phyloP scores from a whole-genome alignment of 2,329 filamentous ascomycete genomes.

The Fusarium sacchari region DNA sequence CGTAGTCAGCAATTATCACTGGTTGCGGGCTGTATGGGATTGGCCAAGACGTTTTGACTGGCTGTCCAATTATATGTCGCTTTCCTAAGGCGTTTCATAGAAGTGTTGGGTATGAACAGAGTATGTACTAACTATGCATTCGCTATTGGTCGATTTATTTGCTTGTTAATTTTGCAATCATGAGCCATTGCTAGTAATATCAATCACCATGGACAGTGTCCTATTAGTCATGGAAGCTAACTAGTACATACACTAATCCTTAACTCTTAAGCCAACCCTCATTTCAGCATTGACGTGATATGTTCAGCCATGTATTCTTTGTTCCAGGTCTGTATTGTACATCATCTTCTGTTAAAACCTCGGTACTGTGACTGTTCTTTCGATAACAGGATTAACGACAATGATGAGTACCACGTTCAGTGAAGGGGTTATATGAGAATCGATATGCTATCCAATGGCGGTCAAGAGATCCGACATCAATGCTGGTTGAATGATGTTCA shows the following conservation, averaged over 20 bases:
- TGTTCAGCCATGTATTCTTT: neutral
- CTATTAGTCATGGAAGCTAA: fast-evolving
- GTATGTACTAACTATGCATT: neutral
- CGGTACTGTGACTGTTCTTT: neutral
- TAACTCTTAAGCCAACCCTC: too few relatives aligned
- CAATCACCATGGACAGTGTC: fast-evolving
- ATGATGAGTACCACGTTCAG: neutral
- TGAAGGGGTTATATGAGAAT: neutral
- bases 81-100: too few relatives aligned
- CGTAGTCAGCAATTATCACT: neutral
- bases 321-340: fast-evolving
- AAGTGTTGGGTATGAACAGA: neutral
- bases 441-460: fast-evolving
- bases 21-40: neutral
- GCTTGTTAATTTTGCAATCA: neutral
- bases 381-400: too few relatives aligned
- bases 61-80: neutral
- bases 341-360: neutral
- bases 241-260: fast-evolving
- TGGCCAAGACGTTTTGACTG: neutral
- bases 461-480: neutral
- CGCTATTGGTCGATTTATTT: too few relatives aligned
- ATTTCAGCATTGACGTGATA: too few relatives aligned
- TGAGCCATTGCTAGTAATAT: fast-evolving
- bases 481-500: neutral